These are phyloP conservation scores for Saururus chinensis DNA, from an alignment of 164 flowering plant species.

Conservation along the genomic window DNA sequence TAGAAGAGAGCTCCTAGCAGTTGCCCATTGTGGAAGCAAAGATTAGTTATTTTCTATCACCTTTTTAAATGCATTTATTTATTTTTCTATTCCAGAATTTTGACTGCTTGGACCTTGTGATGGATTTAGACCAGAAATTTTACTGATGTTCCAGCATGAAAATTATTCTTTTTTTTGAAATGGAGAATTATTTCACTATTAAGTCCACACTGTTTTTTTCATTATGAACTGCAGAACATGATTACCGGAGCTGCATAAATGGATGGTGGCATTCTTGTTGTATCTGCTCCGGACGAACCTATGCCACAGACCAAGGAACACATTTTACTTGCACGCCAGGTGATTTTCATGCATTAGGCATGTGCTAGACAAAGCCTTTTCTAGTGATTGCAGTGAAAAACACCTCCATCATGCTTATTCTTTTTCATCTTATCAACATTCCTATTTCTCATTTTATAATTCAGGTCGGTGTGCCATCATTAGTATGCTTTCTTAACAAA, in stretches of 20 bases:
- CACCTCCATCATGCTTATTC: background rate
- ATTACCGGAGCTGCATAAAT: slow-evolving; percentile 99
- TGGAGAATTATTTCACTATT: too few species aligned
- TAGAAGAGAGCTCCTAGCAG: too few species aligned
- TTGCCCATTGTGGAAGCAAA: too few species aligned
- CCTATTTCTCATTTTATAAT: background rate
- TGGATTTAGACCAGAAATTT: too few species aligned
- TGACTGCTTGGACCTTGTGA: too few species aligned
- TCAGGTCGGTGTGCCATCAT: slow-evolving; percentile 97
- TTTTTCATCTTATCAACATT: background rate
- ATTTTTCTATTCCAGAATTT: too few species aligned
- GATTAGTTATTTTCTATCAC: too few species aligned
- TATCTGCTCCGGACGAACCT: slow-evolving; percentile 96
- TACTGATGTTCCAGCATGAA: too few species aligned
- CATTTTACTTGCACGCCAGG: slow-evolving; percentile 96
- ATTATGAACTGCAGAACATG: slow-evolving; percentile 57
- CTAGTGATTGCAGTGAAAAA: background rate
- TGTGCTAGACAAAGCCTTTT: background rate
- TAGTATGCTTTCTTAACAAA: slow-evolving; percentile 95
- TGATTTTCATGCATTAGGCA: slow-evolving; percentile 7
- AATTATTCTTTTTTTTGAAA: too few species aligned
- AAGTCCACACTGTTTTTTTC: background rate
- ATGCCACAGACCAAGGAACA: slow-evolving; percentile 99
- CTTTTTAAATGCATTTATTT: too few species aligned
- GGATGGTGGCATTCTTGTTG: slow-evolving; percentile 99